Evolutionary conservation across 2,329 filamentous ascomycete species (phyloP).

Genomic region (Pseudogymnoascus sp.): DNA sequence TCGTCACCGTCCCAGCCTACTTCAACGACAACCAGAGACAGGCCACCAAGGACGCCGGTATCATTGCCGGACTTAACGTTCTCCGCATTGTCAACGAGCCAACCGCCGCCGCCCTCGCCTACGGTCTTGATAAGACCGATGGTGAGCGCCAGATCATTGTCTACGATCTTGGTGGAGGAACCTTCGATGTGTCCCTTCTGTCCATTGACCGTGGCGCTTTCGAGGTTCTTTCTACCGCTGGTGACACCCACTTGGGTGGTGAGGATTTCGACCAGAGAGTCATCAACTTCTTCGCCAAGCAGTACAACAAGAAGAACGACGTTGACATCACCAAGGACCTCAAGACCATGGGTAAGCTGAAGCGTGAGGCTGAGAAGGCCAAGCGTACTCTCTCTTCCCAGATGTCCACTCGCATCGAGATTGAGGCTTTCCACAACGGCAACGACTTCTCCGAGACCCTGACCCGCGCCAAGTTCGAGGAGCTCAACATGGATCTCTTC

Average conservation of each 20-base stretch:
- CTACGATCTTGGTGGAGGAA: slow-evolving; percentile 91
- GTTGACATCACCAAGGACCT: slow-evolving; percentile 89
- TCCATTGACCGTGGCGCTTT: slow-evolving; percentile 90
- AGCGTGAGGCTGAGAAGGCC: slow-evolving; percentile 98
- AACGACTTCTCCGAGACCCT: slow-evolving; percentile 98
- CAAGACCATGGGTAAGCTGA: slow-evolving; percentile 98
- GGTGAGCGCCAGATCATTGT: slow-evolving; percentile 84
- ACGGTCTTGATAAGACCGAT: slow-evolving; percentile 81
- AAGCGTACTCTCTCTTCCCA: slow-evolving; percentile 96
- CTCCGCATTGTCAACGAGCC: slow-evolving; percentile 96
- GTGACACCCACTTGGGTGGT: slow-evolving; percentile 96
- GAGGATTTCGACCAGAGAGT: slow-evolving; percentile 98
- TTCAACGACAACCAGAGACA: slow-evolving; percentile 98
- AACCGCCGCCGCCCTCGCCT: slow-evolving; percentile 89
- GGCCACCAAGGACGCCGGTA: slow-evolving; percentile 90
- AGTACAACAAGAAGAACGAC: slow-evolving; percentile 96
- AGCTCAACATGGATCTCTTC: slow-evolving; percentile 98
- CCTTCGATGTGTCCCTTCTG: slow-evolving; percentile 88
- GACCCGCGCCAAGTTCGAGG: slow-evolving; percentile 98
- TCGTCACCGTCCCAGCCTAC: slow-evolving; percentile 93
- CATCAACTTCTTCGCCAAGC: slow-evolving; percentile 93
- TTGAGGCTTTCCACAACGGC: slow-evolving; percentile 94
- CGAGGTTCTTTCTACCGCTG: slow-evolving; percentile 87
- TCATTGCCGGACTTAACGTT: slow-evolving; percentile 87
- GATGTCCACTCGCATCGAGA: slow-evolving; percentile 90